Evolutionary conservation across 306 rosid genomes (phyloP).

Genomic region (Ormosia emarginata): DNA sequence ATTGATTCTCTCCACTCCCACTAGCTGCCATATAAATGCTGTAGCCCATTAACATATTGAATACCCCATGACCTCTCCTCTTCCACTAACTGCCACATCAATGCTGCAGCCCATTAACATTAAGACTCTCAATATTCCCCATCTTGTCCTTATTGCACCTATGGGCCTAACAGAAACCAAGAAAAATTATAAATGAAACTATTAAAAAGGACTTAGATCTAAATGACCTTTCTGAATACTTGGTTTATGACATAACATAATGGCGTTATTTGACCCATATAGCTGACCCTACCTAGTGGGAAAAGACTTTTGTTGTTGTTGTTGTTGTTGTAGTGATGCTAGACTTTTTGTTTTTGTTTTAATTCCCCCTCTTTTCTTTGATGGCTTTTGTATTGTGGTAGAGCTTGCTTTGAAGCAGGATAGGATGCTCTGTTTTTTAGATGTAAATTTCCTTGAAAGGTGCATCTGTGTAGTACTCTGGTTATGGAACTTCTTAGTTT

Average conservation of each 20-base stretch:
- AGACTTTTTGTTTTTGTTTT: background rate
- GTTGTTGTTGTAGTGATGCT: background rate
- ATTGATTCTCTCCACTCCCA: too few relatives aligned
- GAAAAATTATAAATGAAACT: background rate
- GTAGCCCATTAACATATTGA: too few relatives aligned
- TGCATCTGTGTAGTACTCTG: background rate
- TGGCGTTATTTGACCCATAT: background rate
- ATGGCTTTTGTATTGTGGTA: background rate
- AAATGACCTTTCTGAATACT: background rate
- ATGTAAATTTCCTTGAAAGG: constrained; percentile 6
- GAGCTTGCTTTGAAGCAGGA: background rate
- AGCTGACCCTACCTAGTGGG: background rate
- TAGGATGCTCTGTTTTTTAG: background rate
- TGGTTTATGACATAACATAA: background rate
- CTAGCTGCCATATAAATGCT: too few relatives aligned
- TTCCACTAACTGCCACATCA: too few relatives aligned
- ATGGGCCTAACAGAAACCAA: background rate
- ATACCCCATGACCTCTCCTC: too few relatives aligned
- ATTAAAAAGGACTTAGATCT: background rate
- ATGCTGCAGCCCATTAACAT: too few relatives aligned
- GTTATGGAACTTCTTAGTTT: background rate
- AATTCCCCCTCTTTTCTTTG: background rate
- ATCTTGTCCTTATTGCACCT: too few relatives aligned
- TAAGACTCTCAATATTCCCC: too few relatives aligned
- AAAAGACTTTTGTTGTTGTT: background rate